Conservation (phyloP, 139 green algal species). For the Volvox reticuliferus region DNA sequence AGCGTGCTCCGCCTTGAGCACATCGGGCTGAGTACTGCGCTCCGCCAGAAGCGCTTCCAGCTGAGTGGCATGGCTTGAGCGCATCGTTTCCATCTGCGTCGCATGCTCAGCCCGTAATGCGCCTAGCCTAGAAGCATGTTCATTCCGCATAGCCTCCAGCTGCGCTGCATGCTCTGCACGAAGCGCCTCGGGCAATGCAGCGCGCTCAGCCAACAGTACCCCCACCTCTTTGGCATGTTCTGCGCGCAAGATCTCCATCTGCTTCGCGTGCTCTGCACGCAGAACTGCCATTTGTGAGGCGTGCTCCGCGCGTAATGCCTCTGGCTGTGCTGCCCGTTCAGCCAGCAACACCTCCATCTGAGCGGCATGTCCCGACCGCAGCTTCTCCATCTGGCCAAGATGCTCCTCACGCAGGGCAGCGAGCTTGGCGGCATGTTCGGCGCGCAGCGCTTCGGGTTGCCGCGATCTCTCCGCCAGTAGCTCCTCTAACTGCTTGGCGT, state of each 20-base stretch:
- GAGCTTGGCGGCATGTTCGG: background rate
- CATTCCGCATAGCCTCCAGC: background rate
- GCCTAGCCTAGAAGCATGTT: background rate
- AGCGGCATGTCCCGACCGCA: background rate
- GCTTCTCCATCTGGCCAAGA: background rate
- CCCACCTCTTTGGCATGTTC: background rate
- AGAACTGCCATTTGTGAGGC: background rate
- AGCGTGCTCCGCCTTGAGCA: background rate
- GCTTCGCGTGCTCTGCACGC: background rate
- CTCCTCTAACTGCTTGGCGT: background rate
- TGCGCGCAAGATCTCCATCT: background rate
- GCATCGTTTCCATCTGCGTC: constrained; percentile 10
- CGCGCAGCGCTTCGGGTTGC: background rate
- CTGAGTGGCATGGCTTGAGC: background rate
- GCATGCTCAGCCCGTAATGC: background rate
- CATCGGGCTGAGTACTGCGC: background rate
- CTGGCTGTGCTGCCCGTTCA: background rate
- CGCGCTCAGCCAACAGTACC: background rate
- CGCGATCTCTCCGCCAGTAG: background rate
- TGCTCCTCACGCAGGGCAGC: constrained; percentile 7
- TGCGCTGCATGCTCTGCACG: background rate
- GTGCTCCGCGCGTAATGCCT: background rate
- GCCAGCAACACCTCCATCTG: constrained; percentile 19
- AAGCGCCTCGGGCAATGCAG: background rate
- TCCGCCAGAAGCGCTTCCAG: background rate